Evolutionary conservation across 2,329 filamentous ascomycete species (phyloP).

Genomic region (Verticillium alfalfae): DNA sequence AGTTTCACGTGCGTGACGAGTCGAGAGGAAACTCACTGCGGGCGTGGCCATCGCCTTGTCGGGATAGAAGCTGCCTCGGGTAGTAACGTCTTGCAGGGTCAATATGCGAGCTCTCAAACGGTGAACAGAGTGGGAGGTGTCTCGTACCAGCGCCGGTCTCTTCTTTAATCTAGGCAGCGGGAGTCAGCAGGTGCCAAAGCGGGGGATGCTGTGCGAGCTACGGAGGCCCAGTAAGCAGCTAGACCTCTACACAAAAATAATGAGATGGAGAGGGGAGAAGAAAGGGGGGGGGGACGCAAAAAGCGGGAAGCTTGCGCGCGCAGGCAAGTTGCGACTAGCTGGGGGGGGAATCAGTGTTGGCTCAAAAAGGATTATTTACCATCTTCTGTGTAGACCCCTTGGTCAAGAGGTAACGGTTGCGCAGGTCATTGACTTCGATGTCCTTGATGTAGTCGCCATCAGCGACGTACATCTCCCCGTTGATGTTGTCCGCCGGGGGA

Average conservation of each 20-base stretch:
- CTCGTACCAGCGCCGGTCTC: conserved; percentile 99
- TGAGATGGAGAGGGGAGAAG: conserved; percentile 5
- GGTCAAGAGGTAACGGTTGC: conserved; percentile 94
- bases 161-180: conserved; percentile 94
- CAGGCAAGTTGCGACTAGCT: neutral
- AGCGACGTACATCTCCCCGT: conserved; percentile 86
- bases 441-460: conserved; percentile 99
- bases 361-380: conserved; percentile 71
- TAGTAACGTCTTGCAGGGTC: conserved; percentile 86
- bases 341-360: conserved; percentile 26
- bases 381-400: conserved; percentile 98
- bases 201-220: conserved; percentile 57
- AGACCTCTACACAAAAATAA: conserved; percentile 49
- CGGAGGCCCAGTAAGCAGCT: conserved; percentile 65
- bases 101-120: conserved; percentile 47
- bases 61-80: conserved; percentile 90
- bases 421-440: conserved; percentile 96
- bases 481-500: conserved; percentile 51
- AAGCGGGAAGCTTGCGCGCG: conserved; percentile 15
- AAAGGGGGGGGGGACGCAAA: conserved; percentile 21
- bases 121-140: conserved; percentile 41
- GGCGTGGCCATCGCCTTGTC: conserved; percentile 97
- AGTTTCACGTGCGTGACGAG: neutral
- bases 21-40: conserved; percentile 55
- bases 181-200: conserved; percentile 94